phyloP scores from a whole-genome alignment of 495 filamentous ascomycete species.

The Neurospora sp. region DNA sequence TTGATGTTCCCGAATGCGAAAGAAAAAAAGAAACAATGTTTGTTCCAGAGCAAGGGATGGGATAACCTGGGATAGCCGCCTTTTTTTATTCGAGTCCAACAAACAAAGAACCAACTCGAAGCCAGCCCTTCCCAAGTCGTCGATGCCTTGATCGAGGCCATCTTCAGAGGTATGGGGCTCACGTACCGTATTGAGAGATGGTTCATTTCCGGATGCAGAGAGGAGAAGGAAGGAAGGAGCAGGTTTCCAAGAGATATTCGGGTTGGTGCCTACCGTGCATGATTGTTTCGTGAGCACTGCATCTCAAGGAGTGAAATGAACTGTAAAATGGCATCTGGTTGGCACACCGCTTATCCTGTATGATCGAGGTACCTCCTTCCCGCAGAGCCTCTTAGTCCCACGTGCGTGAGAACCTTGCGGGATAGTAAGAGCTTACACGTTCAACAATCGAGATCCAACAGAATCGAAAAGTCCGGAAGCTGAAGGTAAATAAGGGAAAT shows the following conservation, averaged over 20 bases:
- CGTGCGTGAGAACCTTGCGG: background rate
- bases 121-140: background rate
- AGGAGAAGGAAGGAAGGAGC: background rate
- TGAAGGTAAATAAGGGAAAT: background rate
- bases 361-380: background rate
- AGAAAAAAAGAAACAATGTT: background rate
- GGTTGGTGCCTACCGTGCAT: background rate
- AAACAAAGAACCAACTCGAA: background rate
- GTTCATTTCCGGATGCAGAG: background rate
- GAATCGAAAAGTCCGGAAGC: background rate
- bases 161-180: background rate
- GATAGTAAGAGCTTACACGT: background rate
- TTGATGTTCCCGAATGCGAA: background rate
- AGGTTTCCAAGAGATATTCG: background rate
- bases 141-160: background rate
- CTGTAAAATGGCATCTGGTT: background rate
- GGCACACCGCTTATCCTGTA: background rate
- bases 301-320: background rate
- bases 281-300: background rate
- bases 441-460: background rate
- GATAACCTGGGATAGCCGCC: background rate
- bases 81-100: background rate
- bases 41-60: background rate
- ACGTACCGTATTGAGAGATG: background rate
- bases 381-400: background rate